Base-by-base conservation (phyloP, 169 alveolate species). In the Prorocentrum cordatum region DNA sequence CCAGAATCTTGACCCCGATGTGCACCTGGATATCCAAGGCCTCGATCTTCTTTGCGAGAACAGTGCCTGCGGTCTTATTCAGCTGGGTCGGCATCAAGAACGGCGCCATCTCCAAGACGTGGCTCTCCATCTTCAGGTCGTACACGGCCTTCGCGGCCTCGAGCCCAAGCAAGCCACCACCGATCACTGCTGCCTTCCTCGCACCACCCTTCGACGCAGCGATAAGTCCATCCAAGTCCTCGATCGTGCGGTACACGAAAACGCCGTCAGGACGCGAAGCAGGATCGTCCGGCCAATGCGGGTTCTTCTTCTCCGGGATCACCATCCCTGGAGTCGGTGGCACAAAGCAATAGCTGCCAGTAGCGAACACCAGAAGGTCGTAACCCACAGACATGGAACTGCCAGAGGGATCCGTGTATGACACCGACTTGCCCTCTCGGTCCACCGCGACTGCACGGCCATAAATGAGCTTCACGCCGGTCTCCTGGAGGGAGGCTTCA, bases 71-170 rank as follows among this genome's bases (percentile, higher is more conserved):
- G 10, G 7, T 26, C 0, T 38, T 50, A 36, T 79, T 38, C 64
- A 79, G 39, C 59, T 79, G 89, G 18, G 89, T 59, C 16, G 89
- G 89, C 89, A 79, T 79, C 24, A 79, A 77, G 77, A 36, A 79
- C 9, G 89, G 89, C 45, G 89, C 89, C 89, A 79, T 59, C 71
- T 79, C 89, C 10, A 79, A 66, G n/a, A 75, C 72, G 72, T 58
- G 72, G 38, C 31, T 73, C 80, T 66, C 91, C 64, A 64, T 14
- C 6, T 62, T 62, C 62, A 83, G 45, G 64, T 83, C 91, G 61
- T 32, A 26, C 72, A 83, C 84, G 33, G 91, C 91, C 91, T 83
- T 83, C 20, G 83, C 91, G 5, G 91, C 91, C 62, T 83, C 83
- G 50, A 61, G 18, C 3, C 91, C 91, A 33, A 83, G 35, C 61